phyloP scores from a whole-genome alignment of 371 early-diverging fungal genomes.

The Lichtheimia ramosa region DNA sequence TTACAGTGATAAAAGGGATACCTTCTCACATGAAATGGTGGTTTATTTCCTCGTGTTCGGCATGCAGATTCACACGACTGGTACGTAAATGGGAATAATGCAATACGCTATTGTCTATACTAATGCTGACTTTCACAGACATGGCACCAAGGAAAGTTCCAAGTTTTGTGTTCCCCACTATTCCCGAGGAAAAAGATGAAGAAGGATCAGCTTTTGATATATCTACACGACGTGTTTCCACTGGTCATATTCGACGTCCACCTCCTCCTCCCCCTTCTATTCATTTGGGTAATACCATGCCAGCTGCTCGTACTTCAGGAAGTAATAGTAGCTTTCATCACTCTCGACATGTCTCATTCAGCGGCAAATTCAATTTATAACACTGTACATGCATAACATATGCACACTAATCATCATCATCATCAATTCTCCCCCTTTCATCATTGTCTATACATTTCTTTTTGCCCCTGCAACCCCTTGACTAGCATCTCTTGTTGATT shows the following conservation, averaged over 20 bases:
- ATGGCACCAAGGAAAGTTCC: not conserved
- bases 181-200: constrained; percentile 1
- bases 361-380: too few species aligned
- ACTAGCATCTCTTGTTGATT: too few species aligned
- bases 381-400: too few species aligned
- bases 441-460: too few species aligned
- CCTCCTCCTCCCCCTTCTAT: not conserved
- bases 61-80: not conserved
- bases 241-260: constrained; percentile 9
- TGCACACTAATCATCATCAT: too few species aligned
- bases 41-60: not conserved
- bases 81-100: not conserved
- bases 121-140: not conserved
- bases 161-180: not conserved
- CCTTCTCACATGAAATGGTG: not conserved
- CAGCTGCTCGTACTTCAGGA: too few species aligned
- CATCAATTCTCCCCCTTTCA: too few species aligned
- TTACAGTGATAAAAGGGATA: not conserved
- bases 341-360: too few species aligned
- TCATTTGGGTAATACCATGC: too few species aligned
- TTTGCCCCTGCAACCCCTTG: too few species aligned
- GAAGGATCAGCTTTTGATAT: not conserved
- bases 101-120: not conserved
- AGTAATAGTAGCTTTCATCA: too few species aligned
- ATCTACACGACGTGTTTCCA: constrained; percentile 3